Base-by-base conservation (phyloP, 2,329 filamentous ascomycete species). In the Ceratocystis colombiana region DNA sequence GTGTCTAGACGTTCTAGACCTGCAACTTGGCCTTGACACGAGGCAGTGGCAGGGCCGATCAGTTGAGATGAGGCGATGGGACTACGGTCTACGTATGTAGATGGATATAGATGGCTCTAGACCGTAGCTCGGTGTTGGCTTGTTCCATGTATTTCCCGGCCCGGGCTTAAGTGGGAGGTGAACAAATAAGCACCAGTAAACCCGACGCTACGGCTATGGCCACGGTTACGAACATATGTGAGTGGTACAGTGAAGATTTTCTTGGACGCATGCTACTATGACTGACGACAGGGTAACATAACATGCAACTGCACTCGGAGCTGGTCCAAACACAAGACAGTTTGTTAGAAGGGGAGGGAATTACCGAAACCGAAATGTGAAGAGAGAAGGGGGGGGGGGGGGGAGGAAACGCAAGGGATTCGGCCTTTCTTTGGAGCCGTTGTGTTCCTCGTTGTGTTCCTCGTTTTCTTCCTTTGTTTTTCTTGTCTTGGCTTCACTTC, bases 31-130 rank as follows among this genome's bases (percentile, higher is more conserved):
- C 15, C 30, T 33, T 59, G 28, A 25, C 55, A 33, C 30, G 15
- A 33, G 55, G 55, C 15, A 59, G 30, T 59, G 55, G 55, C 55
- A 59, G 55, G 17, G 55, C 28, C 55, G 55, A 59, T 59, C 55
- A 59, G 28, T 37, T 4, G 55, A 59, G 50, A 55, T n/a, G 28
- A 30, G 17, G n/a, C 25, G 28, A 33, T 30, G 28, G 25, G 22
- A 4, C 15, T 59, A 59, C 20, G 5, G 48, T 53, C 8, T 53
- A 20, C 45, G 45, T 48, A 10, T 6, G 46, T 48, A 22, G 5
- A n/a, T 22, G 25, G 22, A 28, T 15, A 53, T 53, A 5, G 10
- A 22, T 28, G 20, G 22, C 48, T 53, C 48, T 37, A 59, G 30
- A 59, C 30, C 15, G 8, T 30, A 37, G 53, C 53, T 37, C 10